phyloP scores from a whole-genome alignment of 2,329 filamentous ascomycete genomes.

The Colletotrichum tabaci region DNA sequence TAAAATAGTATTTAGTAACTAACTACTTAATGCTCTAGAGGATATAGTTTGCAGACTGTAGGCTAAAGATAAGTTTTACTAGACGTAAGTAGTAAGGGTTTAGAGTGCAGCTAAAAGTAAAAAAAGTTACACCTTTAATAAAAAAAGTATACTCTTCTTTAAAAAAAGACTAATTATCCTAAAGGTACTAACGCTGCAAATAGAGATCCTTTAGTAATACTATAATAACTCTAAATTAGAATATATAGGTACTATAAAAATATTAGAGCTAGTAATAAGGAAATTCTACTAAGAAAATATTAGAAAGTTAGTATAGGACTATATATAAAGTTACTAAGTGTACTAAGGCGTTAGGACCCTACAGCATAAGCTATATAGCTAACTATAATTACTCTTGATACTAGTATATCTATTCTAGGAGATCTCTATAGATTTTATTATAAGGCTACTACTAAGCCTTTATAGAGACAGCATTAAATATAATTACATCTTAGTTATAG shows the following conservation, averaged over 20 bases:
- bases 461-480: too few species aligned
- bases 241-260: constrained; percentile 5
- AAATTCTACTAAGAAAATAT: not conserved
- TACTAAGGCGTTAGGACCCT: not conserved
- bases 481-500: too few species aligned
- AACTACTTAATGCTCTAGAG: not conserved
- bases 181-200: too few species aligned
- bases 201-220: not conserved
- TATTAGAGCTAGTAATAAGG: constrained; percentile 42
- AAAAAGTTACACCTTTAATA: not conserved
- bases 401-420: not conserved
- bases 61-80: not conserved
- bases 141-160: not conserved
- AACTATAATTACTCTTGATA: not conserved
- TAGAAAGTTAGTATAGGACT: not conserved
- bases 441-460: not conserved
- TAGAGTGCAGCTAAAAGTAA: not conserved
- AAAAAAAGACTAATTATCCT: too few species aligned
- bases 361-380: not conserved
- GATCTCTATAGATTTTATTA: not conserved
- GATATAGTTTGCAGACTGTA: not conserved
- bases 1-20: not conserved
- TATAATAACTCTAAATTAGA: constrained; percentile 4
- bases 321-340: not conserved
- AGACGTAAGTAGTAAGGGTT: not conserved